Conservation (phyloP, 1,284 basidiomycete genomes). For the Leccinum olivaceoglutinosum region DNA sequence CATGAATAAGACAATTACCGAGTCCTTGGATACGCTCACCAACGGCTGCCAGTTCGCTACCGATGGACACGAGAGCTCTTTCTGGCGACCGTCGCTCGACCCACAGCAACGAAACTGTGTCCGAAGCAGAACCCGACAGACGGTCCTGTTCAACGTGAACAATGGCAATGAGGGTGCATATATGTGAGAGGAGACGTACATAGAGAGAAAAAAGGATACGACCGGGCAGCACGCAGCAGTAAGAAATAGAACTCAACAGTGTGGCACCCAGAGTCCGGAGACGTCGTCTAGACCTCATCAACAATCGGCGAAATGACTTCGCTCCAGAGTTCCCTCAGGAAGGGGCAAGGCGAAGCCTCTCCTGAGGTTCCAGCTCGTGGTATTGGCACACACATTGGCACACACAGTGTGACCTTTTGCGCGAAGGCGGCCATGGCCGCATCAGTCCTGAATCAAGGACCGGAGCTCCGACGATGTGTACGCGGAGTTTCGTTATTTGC, state of each 20-base stretch:
- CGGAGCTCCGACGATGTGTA: neutral
- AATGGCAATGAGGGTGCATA: neutral
- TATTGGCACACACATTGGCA: neutral
- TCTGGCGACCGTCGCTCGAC: neutral
- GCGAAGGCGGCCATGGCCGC: too few relatives aligned
- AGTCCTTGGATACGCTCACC: neutral
- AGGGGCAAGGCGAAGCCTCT: neutral
- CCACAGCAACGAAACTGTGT: neutral
- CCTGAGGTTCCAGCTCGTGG: neutral
- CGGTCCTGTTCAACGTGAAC: neutral
- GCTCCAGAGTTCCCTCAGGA: neutral
- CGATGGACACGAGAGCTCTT: neutral
- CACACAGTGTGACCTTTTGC: neutral
- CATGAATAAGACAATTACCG: too few relatives aligned
- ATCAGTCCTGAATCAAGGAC: neutral
- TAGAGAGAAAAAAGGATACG: neutral
- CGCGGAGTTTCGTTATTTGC: neutral
- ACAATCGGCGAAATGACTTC: neutral
- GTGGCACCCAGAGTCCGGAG: neutral
- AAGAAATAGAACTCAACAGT: neutral
- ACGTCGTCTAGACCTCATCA: neutral
- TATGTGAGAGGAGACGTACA: neutral
- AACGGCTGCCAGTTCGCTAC: neutral
- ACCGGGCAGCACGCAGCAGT: neutral
- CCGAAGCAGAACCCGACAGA: neutral